Base-by-base conservation (phyloP, 2,329 filamentous ascomycete genomes). In the Penicillium frequentans region DNA sequence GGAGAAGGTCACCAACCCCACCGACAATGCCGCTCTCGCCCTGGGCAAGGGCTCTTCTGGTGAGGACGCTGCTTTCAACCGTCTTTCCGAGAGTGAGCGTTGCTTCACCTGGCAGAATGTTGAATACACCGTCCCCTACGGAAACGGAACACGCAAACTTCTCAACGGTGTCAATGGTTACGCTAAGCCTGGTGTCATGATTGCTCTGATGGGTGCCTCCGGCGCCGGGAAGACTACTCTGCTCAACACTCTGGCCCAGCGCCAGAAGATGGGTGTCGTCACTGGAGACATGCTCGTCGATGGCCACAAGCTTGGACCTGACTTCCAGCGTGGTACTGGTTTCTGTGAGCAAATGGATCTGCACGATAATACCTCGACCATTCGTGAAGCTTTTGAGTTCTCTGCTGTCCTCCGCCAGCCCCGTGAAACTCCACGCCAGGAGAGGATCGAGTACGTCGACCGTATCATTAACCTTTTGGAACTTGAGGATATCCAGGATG, bases 221-320 rank as follows among this genome's bases (percentile, higher is more conserved):
- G 90, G 90, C 43, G 91, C 91, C 8, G 91, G 91, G 11, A 96
- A 96, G 75, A 93, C 90, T 0, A 95, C 91, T 0, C 77, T 96
- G 0, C 80, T 96, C 21, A 92, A 95, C 72, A 91, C 89, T 0
- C 75, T 90, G 1, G 86, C 90, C 0, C 89, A 93, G 67, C 84
- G 90, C 3, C 87, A 91, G 69, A 86, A 79, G n/a, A 81, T 79
- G 54, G 87, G 88, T 55, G 81, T 88, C 13, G 80, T 89, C 2
- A 74, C 76, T 16, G 89, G 89, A 11, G 82, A 88, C 49, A 88
- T 91, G 81, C 79, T 89, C 16, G 86, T 91, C 9, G 87, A 90
- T 65, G 88, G 88, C 73, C 81, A 19, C 19, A 19, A 19, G 1
- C 78, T 90, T 0, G 83, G 82, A 0, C 73, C 80, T 2, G 84